Evolutionary conservation across 108 stramenopile genomes (phyloP).

Genomic region (Seminavis robusta): DNA sequence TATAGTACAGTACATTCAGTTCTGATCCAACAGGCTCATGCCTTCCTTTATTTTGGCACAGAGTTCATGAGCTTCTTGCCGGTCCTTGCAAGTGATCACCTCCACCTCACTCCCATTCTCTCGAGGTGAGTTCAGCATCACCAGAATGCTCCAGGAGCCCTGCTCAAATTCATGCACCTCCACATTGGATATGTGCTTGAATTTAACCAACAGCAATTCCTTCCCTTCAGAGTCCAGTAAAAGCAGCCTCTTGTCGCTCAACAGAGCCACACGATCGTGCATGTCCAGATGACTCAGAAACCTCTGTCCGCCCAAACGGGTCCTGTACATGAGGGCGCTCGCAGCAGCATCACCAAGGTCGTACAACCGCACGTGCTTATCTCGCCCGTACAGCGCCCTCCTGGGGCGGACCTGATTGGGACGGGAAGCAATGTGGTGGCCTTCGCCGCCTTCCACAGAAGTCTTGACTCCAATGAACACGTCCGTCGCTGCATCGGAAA

Average conservation of each 20-base stretch:
- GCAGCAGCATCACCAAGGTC: constrained; percentile 66
- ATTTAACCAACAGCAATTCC: constrained; percentile 49
- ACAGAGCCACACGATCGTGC: constrained; percentile 51
- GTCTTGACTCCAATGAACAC: constrained; percentile 85
- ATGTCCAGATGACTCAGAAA: constrained; percentile 70
- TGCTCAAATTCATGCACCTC: constrained; percentile 40
- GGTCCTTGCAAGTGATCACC: constrained; percentile 38
- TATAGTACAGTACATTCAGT: not conserved
- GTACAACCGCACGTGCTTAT: constrained; percentile 52
- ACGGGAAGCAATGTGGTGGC: constrained; percentile 12
- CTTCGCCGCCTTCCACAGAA: constrained; percentile 44
- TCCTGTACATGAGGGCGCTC: constrained; percentile 51
- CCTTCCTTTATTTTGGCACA: constrained; percentile 34
- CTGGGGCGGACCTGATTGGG: constrained; percentile 54
- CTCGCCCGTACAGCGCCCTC: constrained; percentile 66
- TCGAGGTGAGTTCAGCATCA: constrained; percentile 43
- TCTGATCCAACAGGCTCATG: constrained; percentile 27
- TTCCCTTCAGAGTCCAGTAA: constrained; percentile 63
- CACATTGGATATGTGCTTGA: constrained; percentile 41
- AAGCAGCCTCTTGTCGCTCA: constrained; percentile 52
- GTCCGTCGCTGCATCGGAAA: constrained; percentile 86
- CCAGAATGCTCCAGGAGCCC: constrained; percentile 47
- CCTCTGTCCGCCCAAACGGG: constrained; percentile 57
- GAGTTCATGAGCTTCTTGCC: constrained; percentile 37
- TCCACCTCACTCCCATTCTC: constrained; percentile 55